These are phyloP conservation scores for Aspergillus spinulosporus DNA, from an alignment of 2,329 filamentous ascomycete species.

Conservation along the genomic window DNA sequence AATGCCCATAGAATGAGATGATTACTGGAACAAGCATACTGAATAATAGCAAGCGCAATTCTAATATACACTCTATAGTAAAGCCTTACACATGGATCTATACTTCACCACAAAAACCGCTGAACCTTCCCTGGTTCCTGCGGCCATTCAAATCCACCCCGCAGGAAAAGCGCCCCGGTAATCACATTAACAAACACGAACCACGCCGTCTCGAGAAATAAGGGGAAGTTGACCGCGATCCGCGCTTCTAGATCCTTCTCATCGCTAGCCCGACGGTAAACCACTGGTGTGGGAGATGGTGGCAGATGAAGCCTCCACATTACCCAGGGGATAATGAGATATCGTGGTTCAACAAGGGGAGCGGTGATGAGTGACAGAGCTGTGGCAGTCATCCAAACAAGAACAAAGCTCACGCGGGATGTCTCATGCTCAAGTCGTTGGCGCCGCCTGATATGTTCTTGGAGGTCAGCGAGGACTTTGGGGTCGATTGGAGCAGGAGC, in stretches of 20 bases:
- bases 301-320: slow-evolving; percentile 85
- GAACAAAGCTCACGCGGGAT: slow-evolving; percentile 53
- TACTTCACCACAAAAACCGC: slow-evolving; percentile 67
- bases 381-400: slow-evolving; percentile 68
- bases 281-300: slow-evolving; percentile 34
- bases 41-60: neutral
- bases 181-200: slow-evolving; percentile 47
- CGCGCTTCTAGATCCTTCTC: slow-evolving; percentile 29
- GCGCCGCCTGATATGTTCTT: slow-evolving; percentile 32
- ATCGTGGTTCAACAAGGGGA: slow-evolving; percentile 89
- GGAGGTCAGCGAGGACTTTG: slow-evolving; percentile 31
- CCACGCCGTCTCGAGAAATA: slow-evolving; percentile 58
- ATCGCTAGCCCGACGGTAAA: slow-evolving; percentile 29
- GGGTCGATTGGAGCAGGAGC: slow-evolving; percentile 25
- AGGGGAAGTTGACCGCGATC: slow-evolving; percentile 29
- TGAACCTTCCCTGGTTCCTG: slow-evolving; percentile 47
- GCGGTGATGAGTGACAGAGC: slow-evolving; percentile 79
- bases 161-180: slow-evolving; percentile 33
- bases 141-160: slow-evolving; percentile 28
- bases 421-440: slow-evolving; percentile 30
- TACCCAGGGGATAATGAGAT: slow-evolving; percentile 94
- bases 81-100: neutral
- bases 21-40: neutral
- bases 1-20: neutral
- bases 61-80: slow-evolving; percentile 14